Evolutionary conservation across 306 rosid genomes (phyloP).

Genomic region (Medicago truncatula): MtrunA17r5.0-ANR NC_053045.1:428001-428500

Average conservation of each 20-base stretch:
- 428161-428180: constrained; percentile 74
- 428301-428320: constrained; percentile 73
- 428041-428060: constrained; percentile 39
- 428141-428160: constrained; percentile 95
- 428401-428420: too few species aligned
- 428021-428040: constrained; percentile 51
- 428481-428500: neutral
- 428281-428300: constrained; percentile 80
- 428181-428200: constrained; percentile 42
- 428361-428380: constrained; percentile 91
- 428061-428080: constrained; percentile 71
- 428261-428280: constrained; percentile 75
- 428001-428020: constrained; percentile 89
- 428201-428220: constrained; percentile 68
- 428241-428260: constrained; percentile 67
- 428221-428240: constrained; percentile 89
- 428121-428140: constrained; percentile 95
- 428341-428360: constrained; percentile 77
- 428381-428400: constrained; percentile 7
- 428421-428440: too few species aligned
- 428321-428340: constrained; percentile 78
- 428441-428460: neutral
- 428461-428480: neutral
- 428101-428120: constrained; percentile 87
- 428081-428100: constrained; percentile 86